A percentile compares a stretch with the other conserved stretches of the same genome.
phyloP scores from a whole-genome alignment of 176 grass and related monocot genomes.

The Dactylis glomerata region DNA sequence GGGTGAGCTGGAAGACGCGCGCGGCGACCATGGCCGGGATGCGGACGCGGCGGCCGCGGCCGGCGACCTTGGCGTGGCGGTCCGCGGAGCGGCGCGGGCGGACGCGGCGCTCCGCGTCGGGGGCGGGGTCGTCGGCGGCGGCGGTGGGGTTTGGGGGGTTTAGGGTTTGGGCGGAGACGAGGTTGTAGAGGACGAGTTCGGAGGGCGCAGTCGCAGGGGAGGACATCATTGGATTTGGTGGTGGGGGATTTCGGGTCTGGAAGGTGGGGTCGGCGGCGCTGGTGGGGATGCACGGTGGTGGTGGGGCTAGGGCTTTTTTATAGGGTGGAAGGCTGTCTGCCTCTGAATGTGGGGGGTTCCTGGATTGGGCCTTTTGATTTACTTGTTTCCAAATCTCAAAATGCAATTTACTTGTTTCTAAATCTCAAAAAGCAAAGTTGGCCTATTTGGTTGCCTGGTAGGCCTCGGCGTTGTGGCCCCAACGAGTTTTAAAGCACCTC shows the following conservation, averaged over 20 bases:
- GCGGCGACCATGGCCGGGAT: conserved; percentile 74
- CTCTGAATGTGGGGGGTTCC: not conserved
- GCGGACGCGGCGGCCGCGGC: conserved; percentile 76
- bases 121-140: conserved; percentile 10
- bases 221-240: conserved; percentile 31
- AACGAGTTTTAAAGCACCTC: no score
- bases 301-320: conserved; percentile 32
- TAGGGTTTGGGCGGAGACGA: conserved; percentile 45
- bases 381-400: not conserved
- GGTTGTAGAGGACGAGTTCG: conserved; percentile 50
- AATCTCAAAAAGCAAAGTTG: no score
- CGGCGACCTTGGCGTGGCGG: conserved; percentile 67
- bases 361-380: not conserved
- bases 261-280: conserved; percentile 29
- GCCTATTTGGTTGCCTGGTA: no score
- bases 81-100: conserved; percentile 20
- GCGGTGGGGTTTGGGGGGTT: conserved; percentile 16
- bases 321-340: not conserved
- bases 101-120: not conserved
- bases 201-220: conserved; percentile 28
- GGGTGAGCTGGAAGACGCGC: conserved; percentile 81
- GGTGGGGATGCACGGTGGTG: not conserved
- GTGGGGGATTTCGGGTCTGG: conserved; percentile 5
- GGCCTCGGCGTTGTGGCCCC: no score
- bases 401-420: no score